phyloP scores from a whole-genome alignment of 1,284 basidiomycete species.

The Naganishia albida region DNA sequence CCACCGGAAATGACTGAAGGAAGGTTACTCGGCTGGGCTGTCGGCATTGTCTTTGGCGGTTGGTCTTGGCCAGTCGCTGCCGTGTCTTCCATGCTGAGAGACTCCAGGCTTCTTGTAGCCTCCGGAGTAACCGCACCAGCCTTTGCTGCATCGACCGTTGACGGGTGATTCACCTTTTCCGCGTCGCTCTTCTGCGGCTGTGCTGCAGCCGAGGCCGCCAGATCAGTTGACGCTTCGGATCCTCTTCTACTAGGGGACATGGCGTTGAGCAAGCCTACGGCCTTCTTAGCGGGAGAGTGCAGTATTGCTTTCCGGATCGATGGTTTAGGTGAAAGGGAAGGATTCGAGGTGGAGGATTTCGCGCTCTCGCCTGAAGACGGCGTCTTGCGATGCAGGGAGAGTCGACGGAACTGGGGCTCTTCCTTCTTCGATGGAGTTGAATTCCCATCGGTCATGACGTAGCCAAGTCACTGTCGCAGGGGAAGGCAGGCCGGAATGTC shows the following conservation, averaged over 20 bases:
- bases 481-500: background rate
- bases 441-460: background rate
- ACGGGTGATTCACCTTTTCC: background rate
- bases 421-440: background rate
- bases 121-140: background rate
- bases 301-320: slow-evolving; percentile 5
- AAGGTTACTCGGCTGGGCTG: background rate
- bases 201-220: too few species aligned
- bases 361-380: slow-evolving; percentile 9
- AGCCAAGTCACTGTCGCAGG: background rate
- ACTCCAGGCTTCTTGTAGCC: slow-evolving; percentile 15
- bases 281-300: slow-evolving; percentile 18
- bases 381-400: slow-evolving; percentile 22
- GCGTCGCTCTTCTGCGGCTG: background rate
- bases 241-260: slow-evolving; percentile 11
- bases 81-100: slow-evolving; percentile 17
- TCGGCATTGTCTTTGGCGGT: background rate
- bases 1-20: slow-evolving; percentile 17
- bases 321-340: slow-evolving; percentile 9
- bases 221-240: background rate
- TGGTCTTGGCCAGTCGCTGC: too few species aligned
- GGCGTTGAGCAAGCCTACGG: slow-evolving; percentile 8
- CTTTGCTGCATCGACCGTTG: background rate
- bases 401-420: background rate
- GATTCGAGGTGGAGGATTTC: background rate